Conservation (phyloP, 176 grass and related monocot species). For the Elymus sibiricus region DNA sequence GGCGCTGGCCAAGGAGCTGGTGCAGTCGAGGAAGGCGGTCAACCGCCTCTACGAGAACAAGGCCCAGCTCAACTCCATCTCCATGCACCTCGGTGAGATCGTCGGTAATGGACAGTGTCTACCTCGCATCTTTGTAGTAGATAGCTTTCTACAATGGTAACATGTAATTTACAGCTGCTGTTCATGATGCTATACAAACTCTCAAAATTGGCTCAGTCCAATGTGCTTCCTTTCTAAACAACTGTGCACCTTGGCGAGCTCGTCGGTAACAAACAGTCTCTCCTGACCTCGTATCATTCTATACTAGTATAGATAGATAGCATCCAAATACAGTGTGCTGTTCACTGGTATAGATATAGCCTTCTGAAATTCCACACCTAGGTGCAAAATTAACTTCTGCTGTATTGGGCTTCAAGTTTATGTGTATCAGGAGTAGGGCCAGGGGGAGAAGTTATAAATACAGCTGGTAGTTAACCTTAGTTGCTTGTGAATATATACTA, state of each 20-base stretch:
- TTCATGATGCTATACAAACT: too few species aligned
- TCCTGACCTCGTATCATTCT: too few species aligned
- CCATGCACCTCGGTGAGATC: conserved; percentile 87
- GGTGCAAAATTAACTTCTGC: background rate
- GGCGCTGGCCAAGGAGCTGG: conserved; percentile 84
- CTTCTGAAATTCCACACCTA: background rate
- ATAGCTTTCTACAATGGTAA: background rate
- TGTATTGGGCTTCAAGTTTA: background rate
- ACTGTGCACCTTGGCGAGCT: background rate
- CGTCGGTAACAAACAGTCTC: too few species aligned
- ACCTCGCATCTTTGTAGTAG: background rate
- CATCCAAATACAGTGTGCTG: too few species aligned
- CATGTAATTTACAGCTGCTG: too few species aligned
- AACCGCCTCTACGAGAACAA: conserved; percentile 91
- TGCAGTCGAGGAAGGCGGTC: conserved; percentile 63
- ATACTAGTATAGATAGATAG: too few species aligned
- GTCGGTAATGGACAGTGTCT: conserved; percentile 41
- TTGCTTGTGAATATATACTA: background rate
- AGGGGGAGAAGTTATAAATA: background rate
- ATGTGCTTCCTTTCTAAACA: background rate
- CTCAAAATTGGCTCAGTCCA: too few species aligned
- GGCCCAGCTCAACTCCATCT: conserved; percentile 83
- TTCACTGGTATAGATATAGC: too few species aligned
- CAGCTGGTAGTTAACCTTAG: background rate
- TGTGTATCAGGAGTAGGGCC: background rate